phyloP scores from a whole-genome alignment of 257 asterid species.

The Nicotiana sylvestris region DNA sequence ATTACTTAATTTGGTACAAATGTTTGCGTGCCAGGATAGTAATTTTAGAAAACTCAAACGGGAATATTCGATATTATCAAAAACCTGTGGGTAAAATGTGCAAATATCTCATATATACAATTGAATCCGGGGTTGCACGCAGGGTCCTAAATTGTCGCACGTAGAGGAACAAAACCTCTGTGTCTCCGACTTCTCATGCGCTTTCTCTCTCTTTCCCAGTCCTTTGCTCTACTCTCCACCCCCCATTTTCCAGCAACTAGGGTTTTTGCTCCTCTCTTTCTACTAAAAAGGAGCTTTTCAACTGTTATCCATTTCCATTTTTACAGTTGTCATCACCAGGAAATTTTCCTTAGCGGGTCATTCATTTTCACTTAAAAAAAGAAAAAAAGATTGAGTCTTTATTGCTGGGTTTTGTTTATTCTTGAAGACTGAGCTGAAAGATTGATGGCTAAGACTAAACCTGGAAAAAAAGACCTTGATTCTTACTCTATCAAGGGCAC shows the following conservation, averaged over 20 bases:
- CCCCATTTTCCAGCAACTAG: conserved; percentile 14
- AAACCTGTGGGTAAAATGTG: no score
- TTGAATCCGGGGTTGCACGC: background rate
- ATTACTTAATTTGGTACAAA: no score
- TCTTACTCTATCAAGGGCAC: conserved; percentile 84
- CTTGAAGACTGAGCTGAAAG: background rate
- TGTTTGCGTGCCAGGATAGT: no score
- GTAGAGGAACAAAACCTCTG: background rate
- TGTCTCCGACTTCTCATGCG: background rate
- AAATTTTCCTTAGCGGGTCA: background rate
- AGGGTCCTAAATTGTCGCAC: background rate
- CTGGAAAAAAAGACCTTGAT: conserved; percentile 90
- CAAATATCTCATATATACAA: no score
- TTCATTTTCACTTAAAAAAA: background rate
- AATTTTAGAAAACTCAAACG: no score
- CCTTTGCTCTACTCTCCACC: background rate
- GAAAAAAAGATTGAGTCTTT: background rate
- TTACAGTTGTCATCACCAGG: background rate
- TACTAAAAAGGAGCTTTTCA: background rate
- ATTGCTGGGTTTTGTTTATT: background rate
- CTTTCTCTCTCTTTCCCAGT: background rate
- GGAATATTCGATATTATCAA: no score
- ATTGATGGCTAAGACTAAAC: conserved; percentile 95
- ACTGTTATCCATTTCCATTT: conserved; percentile 4
- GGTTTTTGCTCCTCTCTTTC: conserved; percentile 5